Evolutionary conservation across 345 rosid genomes (phyloP).

Genomic region (Bruguiera sexangula): DNA sequence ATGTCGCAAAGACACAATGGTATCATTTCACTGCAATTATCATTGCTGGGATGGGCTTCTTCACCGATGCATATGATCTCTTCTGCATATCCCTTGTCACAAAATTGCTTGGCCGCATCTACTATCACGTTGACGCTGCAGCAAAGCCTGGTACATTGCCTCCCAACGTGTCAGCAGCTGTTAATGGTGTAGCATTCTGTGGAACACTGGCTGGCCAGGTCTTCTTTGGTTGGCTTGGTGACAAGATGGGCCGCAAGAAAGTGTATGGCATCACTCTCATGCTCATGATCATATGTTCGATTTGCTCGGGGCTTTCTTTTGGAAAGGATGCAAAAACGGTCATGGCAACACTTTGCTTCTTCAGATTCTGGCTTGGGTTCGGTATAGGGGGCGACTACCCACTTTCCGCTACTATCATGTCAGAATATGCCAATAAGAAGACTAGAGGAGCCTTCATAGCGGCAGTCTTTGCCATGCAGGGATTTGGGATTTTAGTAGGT

Average conservation of each 20-base stretch:
- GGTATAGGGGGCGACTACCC: constrained; percentile 69
- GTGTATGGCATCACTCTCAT: constrained; percentile 61
- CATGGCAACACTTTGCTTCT: constrained; percentile 60
- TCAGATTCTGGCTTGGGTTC: constrained; percentile 69
- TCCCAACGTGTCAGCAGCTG: constrained; percentile 55
- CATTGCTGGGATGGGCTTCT: constrained; percentile 72
- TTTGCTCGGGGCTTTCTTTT: constrained; percentile 59
- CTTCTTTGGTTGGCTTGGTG: constrained; percentile 67
- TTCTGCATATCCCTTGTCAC: constrained; percentile 67
- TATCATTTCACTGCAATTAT: constrained; percentile 67
- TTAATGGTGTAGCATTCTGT: constrained; percentile 56
- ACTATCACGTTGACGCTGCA: constrained; percentile 51
- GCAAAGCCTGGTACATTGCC: constrained; percentile 52
- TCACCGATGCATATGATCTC: constrained; percentile 68
- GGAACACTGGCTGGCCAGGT: constrained; percentile 57
- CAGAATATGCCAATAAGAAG: constrained; percentile 66
- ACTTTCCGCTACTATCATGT: constrained; percentile 64
- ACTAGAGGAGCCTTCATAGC: constrained; percentile 73
- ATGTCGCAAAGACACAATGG: constrained; percentile 58
- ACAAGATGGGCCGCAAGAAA: constrained; percentile 57
- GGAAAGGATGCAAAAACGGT: constrained; percentile 38
- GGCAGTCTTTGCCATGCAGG: constrained; percentile 73
- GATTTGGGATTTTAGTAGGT: constrained; percentile 63
- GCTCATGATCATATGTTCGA: constrained; percentile 51
- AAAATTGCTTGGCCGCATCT: constrained; percentile 61